Percentiles rank a stretch among this genome's conserved stretches.
Conservation (phyloP, 495 filamentous ascomycete species). For the Penicillium cosmopolitanum region DNA sequence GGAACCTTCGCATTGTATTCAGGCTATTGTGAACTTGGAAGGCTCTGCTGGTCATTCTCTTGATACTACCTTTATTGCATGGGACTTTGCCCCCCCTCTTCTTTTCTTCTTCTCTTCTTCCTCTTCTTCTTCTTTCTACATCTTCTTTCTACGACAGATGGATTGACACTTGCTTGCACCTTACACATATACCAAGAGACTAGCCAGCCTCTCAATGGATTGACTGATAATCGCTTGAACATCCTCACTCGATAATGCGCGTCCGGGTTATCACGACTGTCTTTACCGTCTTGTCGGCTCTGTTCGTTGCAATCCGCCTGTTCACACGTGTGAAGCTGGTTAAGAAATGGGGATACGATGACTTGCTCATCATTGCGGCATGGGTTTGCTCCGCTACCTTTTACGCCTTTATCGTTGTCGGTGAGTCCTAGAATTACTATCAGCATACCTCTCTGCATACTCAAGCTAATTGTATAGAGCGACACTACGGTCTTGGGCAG, state of each 20-base stretch:
- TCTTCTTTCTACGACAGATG: not conserved
- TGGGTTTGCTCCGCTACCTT: constrained; percentile 33
- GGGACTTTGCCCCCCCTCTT: not conserved
- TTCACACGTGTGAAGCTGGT: constrained; percentile 36
- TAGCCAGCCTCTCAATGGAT: not conserved
- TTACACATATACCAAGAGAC: not conserved
- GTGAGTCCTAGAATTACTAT: constrained; percentile 18
- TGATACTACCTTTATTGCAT: not conserved
- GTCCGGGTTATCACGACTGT: constrained; percentile 23
- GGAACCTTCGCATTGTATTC: not conserved
- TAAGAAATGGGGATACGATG: constrained; percentile 41
- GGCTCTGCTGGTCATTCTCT: not conserved
- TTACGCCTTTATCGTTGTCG: constrained; percentile 31
- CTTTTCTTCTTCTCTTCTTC: not conserved
- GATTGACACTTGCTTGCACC: not conserved
- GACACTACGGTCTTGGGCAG: constrained; percentile 21
- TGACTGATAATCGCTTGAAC: not conserved
- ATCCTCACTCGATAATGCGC: constrained; percentile 15
- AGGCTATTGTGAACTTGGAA: not conserved
- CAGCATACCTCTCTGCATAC: not conserved
- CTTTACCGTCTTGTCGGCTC: constrained; percentile 30
- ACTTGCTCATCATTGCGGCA: constrained; percentile 33
- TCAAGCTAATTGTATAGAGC: constrained; percentile 23
- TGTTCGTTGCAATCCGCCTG: constrained; percentile 37
- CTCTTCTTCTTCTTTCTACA: not conserved